phyloP scores from a whole-genome alignment of 2,329 filamentous ascomycete species.

The Daldinia sp. region DNA sequence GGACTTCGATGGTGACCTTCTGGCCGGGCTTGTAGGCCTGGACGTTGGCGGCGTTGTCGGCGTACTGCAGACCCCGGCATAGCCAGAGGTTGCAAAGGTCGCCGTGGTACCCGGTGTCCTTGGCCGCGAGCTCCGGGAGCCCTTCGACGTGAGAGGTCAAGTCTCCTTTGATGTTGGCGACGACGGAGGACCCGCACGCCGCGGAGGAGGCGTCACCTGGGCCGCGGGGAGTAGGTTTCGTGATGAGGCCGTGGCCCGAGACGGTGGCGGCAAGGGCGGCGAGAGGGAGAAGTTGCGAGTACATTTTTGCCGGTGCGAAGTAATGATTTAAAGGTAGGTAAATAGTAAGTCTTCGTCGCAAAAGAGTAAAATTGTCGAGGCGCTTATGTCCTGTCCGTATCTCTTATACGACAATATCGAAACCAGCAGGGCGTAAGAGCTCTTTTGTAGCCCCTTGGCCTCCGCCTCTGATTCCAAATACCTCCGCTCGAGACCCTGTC shows the following conservation, averaged over 20 bases:
- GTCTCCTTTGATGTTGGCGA: constrained; percentile 46
- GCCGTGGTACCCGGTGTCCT: constrained; percentile 44
- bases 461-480: constrained; percentile 35
- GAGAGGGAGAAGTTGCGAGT: constrained; percentile 39
- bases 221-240: constrained; percentile 43
- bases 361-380: constrained; percentile 2
- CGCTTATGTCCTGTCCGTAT: constrained; percentile 23
- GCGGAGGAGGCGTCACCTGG: constrained; percentile 44
- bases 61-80: constrained; percentile 57
- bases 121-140: constrained; percentile 49
- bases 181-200: constrained; percentile 47
- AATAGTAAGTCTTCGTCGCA: constrained; percentile 1
- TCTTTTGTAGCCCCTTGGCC: constrained; percentile 35
- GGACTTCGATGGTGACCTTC: constrained; percentile 57
- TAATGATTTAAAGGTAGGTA: constrained; percentile 5
- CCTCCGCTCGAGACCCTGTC: constrained; percentile 26
- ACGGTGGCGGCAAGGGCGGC: constrained; percentile 43
- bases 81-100: constrained; percentile 54
- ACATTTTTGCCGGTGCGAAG: constrained; percentile 41
- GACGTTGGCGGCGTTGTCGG: constrained; percentile 55
- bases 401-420: constrained; percentile 14
- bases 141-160: constrained; percentile 51
- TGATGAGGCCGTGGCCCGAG: constrained; percentile 48
- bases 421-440: constrained; percentile 23
- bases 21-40: constrained; percentile 58